Evolutionary conservation across 345 rosid genomes (phyloP).

Genomic region (Viola odorata): DNA sequence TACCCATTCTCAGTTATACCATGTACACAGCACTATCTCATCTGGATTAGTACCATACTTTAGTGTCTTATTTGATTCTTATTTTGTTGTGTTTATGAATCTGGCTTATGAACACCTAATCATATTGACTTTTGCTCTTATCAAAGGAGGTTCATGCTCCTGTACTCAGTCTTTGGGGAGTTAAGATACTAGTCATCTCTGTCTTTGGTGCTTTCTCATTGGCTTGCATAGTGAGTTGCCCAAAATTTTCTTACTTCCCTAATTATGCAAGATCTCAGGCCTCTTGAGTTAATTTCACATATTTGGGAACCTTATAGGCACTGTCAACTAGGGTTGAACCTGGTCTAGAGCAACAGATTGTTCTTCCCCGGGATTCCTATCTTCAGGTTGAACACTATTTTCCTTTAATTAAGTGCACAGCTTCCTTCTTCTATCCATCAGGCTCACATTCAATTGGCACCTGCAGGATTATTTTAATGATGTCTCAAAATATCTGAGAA

Average conservation of each 20-base stretch:
- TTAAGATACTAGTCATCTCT: constrained; percentile 65
- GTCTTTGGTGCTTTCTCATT: constrained; percentile 68
- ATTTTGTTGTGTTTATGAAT: neutral
- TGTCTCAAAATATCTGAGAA: constrained; percentile 72
- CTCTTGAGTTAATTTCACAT: constrained; percentile 8
- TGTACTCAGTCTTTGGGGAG: constrained; percentile 70
- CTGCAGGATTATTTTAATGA: constrained; percentile 83
- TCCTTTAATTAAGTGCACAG: constrained; percentile 5
- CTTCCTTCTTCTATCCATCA: constrained; percentile 3
- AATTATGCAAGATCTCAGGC: neutral
- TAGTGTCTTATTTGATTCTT: neutral
- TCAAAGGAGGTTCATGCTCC: constrained; percentile 85
- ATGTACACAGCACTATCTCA: neutral
- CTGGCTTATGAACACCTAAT: constrained; percentile 7
- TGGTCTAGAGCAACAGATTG: constrained; percentile 93
- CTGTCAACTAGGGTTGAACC: constrained; percentile 81
- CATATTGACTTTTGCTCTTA: constrained; percentile 10
- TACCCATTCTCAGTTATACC: neutral
- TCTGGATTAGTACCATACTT: neutral
- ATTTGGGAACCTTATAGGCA: constrained; percentile 47
- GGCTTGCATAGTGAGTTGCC: constrained; percentile 76
- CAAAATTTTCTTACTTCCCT: constrained; percentile 1
- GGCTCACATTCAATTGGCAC: constrained; percentile 13
- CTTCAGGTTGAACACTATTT: constrained; percentile 63
- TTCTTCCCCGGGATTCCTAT: constrained; percentile 92